Conservation (phyloP, 2,329 filamentous ascomycete species). For the Colletotrichum lindemuthianum region DNA sequence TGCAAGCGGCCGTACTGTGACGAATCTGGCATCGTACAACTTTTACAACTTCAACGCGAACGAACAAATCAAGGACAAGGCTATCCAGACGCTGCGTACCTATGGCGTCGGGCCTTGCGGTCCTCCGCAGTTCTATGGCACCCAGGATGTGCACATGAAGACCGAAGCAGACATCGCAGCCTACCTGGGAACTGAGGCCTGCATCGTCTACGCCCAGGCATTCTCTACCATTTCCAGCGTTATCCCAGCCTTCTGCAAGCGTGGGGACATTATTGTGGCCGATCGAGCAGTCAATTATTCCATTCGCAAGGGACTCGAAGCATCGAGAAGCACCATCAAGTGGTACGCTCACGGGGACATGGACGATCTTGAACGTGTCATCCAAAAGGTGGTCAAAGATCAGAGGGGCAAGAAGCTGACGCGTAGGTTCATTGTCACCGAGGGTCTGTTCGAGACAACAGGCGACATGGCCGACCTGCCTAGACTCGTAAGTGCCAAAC, state of each 20-base stretch:
- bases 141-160: slow-evolving; percentile 98
- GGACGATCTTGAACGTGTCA: slow-evolving; percentile 87
- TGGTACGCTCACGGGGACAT: slow-evolving; percentile 98
- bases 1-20: slow-evolving; percentile 87
- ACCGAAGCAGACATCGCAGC: slow-evolving; percentile 93
- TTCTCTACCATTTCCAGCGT: slow-evolving; percentile 98
- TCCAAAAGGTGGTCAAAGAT: slow-evolving; percentile 87
- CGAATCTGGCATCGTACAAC: slow-evolving; percentile 94
- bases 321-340: slow-evolving; percentile 86
- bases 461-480: slow-evolving; percentile 88
- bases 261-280: slow-evolving; percentile 95
- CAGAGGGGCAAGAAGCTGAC: slow-evolving; percentile 90
- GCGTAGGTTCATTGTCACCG: slow-evolving; percentile 93
- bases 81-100: slow-evolving; percentile 89
- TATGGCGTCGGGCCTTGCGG: slow-evolving; percentile 98
- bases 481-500: slow-evolving; percentile 71
- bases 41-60: slow-evolving; percentile 98
- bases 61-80: slow-evolving; percentile 92
- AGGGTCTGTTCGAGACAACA: slow-evolving; percentile 90
- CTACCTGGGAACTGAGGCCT: slow-evolving; percentile 86
- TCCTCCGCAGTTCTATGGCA: slow-evolving; percentile 97
- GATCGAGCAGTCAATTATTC: slow-evolving; percentile 94
- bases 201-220: slow-evolving; percentile 94
- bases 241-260: slow-evolving; percentile 95
- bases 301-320: slow-evolving; percentile 93